phyloP scores from a whole-genome alignment of 1,284 basidiomycete species.

The Pisolithus thermaeus region DNA sequence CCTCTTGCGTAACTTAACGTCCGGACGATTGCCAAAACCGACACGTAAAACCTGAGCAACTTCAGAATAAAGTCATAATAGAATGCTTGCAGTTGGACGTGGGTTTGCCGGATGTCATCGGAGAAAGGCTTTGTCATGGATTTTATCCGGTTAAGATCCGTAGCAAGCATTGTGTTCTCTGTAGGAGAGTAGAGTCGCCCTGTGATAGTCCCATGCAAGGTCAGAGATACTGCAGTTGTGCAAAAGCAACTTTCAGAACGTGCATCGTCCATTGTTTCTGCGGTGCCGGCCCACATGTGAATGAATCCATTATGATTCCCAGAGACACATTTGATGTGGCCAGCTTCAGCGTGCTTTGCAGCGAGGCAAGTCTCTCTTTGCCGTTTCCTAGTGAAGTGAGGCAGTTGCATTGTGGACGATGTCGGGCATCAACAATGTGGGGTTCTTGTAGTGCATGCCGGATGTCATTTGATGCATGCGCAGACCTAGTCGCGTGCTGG shows the following conservation, averaged over 20 bases:
- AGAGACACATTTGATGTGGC: constrained; percentile 35
- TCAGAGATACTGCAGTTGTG: constrained; percentile 30
- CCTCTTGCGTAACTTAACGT: constrained; percentile 25
- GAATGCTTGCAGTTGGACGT: constrained; percentile 38
- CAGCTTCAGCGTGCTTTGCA: constrained; percentile 26
- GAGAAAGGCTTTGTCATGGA: constrained; percentile 30
- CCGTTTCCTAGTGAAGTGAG: constrained; percentile 22
- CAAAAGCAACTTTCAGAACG: constrained; percentile 22
- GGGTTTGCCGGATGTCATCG: constrained; percentile 40
- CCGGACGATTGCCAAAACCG: constrained; percentile 33
- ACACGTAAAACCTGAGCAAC: constrained; percentile 9
- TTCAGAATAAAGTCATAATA: constrained; percentile 34
- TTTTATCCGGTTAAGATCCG: constrained; percentile 27
- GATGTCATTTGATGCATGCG: constrained; percentile 15
- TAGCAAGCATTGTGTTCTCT: constrained; percentile 28
- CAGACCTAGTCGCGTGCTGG: constrained; percentile 26
- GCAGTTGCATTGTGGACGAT: constrained; percentile 24
- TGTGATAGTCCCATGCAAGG: constrained; percentile 30
- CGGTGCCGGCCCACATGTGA: constrained; percentile 32
- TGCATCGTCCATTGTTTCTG: constrained; percentile 16
- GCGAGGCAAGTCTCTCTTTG: constrained; percentile 33
- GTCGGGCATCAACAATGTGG: constrained; percentile 26
- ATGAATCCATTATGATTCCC: constrained; percentile 41
- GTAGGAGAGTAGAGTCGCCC: constrained; percentile 31
- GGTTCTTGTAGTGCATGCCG: constrained; percentile 16